Evolutionary conservation across 2,329 filamentous ascomycete genomes (phyloP).

Genomic region (Aureobasidium leucospermi): DNA sequence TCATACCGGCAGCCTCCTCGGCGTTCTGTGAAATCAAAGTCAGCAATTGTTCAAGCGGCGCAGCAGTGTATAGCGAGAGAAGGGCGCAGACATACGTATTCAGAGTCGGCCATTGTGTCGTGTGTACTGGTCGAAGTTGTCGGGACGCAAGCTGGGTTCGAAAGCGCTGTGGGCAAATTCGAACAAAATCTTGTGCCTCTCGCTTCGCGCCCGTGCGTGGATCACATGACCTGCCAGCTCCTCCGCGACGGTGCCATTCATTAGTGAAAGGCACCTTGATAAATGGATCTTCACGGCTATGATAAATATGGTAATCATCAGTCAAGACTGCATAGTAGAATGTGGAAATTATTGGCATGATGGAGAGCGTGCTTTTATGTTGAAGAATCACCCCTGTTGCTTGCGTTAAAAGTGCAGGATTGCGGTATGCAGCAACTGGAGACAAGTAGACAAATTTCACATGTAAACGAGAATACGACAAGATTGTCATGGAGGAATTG

Average conservation of each 20-base stretch:
- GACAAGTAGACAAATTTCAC: background rate
- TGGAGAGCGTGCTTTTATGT: no score
- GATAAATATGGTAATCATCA: no score
- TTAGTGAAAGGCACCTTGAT: background rate
- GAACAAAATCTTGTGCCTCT: constrained; percentile 6
- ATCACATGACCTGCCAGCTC: background rate
- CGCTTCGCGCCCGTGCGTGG: background rate
- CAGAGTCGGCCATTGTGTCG: constrained; percentile 71
- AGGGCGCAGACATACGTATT: constrained; percentile 64
- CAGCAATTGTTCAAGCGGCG: constrained; percentile 21
- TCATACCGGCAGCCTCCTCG: constrained; percentile 81
- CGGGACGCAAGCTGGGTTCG: constrained; percentile 9
- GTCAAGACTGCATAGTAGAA: no score
- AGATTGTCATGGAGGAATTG: background rate
- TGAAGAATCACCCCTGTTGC: no score
- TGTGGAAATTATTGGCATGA: no score
- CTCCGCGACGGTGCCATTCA: background rate
- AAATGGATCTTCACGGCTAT: background rate
- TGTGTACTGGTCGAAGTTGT: constrained; percentile 34
- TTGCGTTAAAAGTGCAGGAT: no score
- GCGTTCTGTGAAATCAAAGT: constrained; percentile 60
- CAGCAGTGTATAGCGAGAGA: constrained; percentile 17
- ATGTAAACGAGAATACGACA: background rate
- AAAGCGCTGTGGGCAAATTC: background rate
- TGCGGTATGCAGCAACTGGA: no score